These are phyloP conservation scores for Ballota nigra DNA, from an alignment of 257 asterid species.

Conservation along the genomic window DNA sequence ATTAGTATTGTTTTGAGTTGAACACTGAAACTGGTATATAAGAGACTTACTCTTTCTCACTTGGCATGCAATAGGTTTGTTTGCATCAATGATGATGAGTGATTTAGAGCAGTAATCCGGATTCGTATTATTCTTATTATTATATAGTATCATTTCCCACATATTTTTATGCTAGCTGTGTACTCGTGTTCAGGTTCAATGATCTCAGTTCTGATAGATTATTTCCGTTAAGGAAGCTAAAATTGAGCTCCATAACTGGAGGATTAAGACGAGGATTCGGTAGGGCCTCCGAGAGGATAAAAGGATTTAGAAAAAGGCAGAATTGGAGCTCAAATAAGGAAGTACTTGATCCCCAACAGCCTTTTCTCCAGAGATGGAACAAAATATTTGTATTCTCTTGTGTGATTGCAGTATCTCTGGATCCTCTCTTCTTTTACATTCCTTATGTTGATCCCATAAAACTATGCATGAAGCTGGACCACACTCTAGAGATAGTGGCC, in stretches of 20 bases:
- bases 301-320: conserved; percentile 28
- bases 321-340: conserved; percentile 16
- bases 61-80: not conserved
- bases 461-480: conserved; percentile 49
- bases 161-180: not conserved
- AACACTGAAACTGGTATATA: no score
- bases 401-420: conserved; percentile 47
- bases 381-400: conserved; percentile 51
- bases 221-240: conserved; percentile 27
- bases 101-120: not conserved
- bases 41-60: no score
- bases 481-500: conserved; percentile 35
- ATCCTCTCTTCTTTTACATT: conserved; percentile 69
- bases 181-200: conserved; percentile 38
- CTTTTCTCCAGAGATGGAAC: conserved; percentile 56
- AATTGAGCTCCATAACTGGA: conserved; percentile 27
- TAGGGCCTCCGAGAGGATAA: conserved; percentile 30
- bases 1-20: no score
- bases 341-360: conserved; percentile 56
- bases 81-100: not conserved
- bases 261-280: conserved; percentile 30
- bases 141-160: not conserved
- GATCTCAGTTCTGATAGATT: conserved; percentile 29
- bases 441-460: conserved; percentile 37
- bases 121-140: not conserved